Conservation (phyloP, 345 rosid genomes). For the Cardamine chenopodiifolia region DNA sequence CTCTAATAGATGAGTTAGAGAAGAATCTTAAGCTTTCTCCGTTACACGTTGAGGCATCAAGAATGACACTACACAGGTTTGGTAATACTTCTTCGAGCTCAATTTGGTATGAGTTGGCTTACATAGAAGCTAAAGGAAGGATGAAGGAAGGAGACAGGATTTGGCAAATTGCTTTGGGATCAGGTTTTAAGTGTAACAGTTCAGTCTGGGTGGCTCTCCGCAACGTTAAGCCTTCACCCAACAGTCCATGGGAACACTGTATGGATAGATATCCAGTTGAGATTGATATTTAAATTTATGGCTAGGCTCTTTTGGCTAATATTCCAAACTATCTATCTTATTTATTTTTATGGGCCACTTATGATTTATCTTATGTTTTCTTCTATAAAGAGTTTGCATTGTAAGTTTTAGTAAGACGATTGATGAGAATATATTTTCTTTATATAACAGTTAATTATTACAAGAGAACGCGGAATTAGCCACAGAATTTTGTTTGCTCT, state of each 20-base stretch:
- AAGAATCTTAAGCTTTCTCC: conserved; percentile 57
- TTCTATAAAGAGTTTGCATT: not conserved
- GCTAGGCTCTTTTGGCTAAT: not conserved
- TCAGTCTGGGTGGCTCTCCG: conserved; percentile 59
- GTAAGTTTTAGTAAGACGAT: conserved; percentile 11
- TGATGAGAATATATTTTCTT: not conserved
- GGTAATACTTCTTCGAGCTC: conserved; percentile 77
- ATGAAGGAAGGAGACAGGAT: conserved; percentile 60
- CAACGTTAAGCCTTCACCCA: conserved; percentile 48
- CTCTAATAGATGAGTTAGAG: conserved; percentile 64
- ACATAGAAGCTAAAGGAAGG: conserved; percentile 68
- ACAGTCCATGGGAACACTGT: conserved; percentile 66
- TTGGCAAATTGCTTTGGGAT: conserved; percentile 80
- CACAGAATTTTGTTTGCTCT: not conserved
- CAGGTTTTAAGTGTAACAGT: conserved; percentile 79
- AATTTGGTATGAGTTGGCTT: conserved; percentile 73
- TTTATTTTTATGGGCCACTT: not conserved
- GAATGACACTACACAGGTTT: conserved; percentile 77
- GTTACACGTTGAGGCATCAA: conserved; percentile 71
- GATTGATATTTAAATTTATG: conserved; percentile 35
- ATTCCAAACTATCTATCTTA: conserved; percentile 12
- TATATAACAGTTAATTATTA: not conserved
- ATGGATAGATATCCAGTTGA: conserved; percentile 45
- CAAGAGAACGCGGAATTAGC: not conserved
- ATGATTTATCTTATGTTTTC: conserved; percentile 11